phyloP scores from a whole-genome alignment of 2,329 filamentous ascomycete species.

The Ceratocystis harringtonii region DNA sequence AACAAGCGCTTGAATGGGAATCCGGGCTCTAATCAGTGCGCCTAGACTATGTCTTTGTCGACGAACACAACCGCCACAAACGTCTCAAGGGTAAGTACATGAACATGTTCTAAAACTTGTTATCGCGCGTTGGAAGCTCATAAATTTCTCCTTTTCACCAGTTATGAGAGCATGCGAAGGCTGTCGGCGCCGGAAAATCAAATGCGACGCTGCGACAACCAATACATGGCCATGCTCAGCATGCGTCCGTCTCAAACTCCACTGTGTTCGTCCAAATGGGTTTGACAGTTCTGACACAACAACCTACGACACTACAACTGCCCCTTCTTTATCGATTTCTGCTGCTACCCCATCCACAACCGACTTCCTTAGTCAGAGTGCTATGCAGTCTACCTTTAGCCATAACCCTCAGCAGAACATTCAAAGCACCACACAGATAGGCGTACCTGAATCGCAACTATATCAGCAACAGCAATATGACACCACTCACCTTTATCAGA shows the following conservation, averaged over 20 bases:
- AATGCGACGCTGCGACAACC: slow-evolving; percentile 91
- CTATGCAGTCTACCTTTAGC: slow-evolving; percentile 10
- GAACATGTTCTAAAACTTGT: background rate
- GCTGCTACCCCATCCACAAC: background rate
- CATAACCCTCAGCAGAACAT: slow-evolving; percentile 1
- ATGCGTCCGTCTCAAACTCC: slow-evolving; percentile 79
- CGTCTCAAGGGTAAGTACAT: slow-evolving; percentile 63
- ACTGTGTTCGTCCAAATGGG: slow-evolving; percentile 79
- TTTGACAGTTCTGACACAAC: slow-evolving; percentile 35
- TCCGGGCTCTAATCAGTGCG: slow-evolving; percentile 22
- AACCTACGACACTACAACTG: slow-evolving; percentile 15
- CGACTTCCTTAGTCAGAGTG: slow-evolving; percentile 2
- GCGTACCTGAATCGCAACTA: slow-evolving; percentile 22
- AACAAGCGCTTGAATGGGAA: background rate
- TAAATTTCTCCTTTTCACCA: slow-evolving; percentile 24
- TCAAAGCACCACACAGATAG: background rate
- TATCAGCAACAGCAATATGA: slow-evolving; percentile 25
- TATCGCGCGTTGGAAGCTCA: background rate
- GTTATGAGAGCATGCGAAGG: slow-evolving; percentile 97
- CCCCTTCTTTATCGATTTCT: background rate
- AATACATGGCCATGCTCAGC: slow-evolving; percentile 97
- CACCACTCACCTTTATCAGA: slow-evolving; percentile 29
- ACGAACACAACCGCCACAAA: slow-evolving; percentile 97
- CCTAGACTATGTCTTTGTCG: slow-evolving; percentile 94
- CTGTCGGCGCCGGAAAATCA: slow-evolving; percentile 88